Evolutionary conservation across 208 protist species (phyloP), one percentile per base, ranked within the genome.

Genomic region (Trypanosoma grayi): DNA sequence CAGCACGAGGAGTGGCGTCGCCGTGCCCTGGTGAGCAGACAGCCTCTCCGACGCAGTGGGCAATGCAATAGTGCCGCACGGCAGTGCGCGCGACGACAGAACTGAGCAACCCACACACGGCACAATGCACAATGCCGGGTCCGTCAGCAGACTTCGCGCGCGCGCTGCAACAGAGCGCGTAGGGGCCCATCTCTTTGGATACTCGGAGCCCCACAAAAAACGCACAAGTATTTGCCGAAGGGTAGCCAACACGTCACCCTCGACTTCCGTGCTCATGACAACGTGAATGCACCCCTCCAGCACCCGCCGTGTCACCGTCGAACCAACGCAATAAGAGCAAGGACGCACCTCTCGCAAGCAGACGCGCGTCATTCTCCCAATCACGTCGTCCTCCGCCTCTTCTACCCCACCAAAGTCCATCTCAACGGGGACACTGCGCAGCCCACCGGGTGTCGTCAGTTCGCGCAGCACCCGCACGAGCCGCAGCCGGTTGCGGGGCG

Each of bases 251-350:
- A 71, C 83, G 31, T 56, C 47, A 10, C 66, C 79, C 24, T 81
- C 76, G 25, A 86, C 70, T 60, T 82, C 77, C 2, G 83, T 84
- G 13, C 61, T 62, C 41, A 90, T 62, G 1, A 75, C 51, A 46
- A 82, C 74, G 58, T 81, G 74, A 50, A 84, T 55, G n/a, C 73
- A 75, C 9, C 77, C 73, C 9, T 67, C 56, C 34, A 84, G 14
- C 11, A 60, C 37, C 2, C 27, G 43, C 13, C 44, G 48, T 58
- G 65, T 5, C 2, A 59, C 45, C 11, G 30, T 57, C 0, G 25
- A n/a, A 20, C 22, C 30, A 34, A 22, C 33, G 13, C 45, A 0
- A 37, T 59, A 27, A 16, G 48, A 31, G 10, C 22, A 51, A 7
- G 55, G 45, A 16, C 59, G 65, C 46, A 70, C 0, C n/a, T 25